Percentiles rank a stretch among this genome's conserved stretches.
Evolutionary conservation across 257 asterid species (phyloP).

Genomic region (Cinchona pubescens): DNA sequence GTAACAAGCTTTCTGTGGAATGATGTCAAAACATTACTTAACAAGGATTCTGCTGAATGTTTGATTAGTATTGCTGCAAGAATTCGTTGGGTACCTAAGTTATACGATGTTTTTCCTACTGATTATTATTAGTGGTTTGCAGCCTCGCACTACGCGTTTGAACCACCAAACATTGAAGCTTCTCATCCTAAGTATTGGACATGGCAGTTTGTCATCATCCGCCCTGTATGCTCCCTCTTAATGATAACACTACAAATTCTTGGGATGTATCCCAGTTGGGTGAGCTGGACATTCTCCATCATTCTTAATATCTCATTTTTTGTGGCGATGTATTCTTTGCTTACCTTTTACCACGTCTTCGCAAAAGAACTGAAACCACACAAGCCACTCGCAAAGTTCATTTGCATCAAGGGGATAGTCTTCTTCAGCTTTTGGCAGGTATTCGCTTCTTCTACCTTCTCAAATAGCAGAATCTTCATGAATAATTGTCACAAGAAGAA

Average conservation of each 20-base stretch:
- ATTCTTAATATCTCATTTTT: constrained; percentile 66
- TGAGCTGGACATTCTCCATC: constrained; percentile 72
- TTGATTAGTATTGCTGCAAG: neutral
- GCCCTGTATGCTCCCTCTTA: constrained; percentile 77
- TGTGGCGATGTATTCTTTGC: constrained; percentile 82
- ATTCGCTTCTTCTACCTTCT: neutral
- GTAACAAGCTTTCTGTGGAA: neutral
- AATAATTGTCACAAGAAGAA: neutral
- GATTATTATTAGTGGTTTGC: constrained; percentile 31
- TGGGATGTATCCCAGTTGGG: constrained; percentile 79
- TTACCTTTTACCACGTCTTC: constrained; percentile 76
- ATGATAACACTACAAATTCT: constrained; percentile 59
- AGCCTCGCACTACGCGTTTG: constrained; percentile 66
- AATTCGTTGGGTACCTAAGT: neutral
- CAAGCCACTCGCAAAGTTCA: constrained; percentile 79
- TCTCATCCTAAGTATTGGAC: constrained; percentile 79
- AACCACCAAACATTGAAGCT: constrained; percentile 60
- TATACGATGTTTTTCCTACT: constrained; percentile 5
- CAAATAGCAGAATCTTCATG: too few species aligned
- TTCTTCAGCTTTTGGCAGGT: constrained; percentile 99
- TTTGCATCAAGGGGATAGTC: constrained; percentile 82
- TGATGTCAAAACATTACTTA: neutral
- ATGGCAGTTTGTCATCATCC: constrained; percentile 85
- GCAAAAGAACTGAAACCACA: constrained; percentile 82
- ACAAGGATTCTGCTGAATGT: neutral